Base-by-base conservation (phyloP, 768 basidiomycete genomes). In the Chiua virens region DNA sequence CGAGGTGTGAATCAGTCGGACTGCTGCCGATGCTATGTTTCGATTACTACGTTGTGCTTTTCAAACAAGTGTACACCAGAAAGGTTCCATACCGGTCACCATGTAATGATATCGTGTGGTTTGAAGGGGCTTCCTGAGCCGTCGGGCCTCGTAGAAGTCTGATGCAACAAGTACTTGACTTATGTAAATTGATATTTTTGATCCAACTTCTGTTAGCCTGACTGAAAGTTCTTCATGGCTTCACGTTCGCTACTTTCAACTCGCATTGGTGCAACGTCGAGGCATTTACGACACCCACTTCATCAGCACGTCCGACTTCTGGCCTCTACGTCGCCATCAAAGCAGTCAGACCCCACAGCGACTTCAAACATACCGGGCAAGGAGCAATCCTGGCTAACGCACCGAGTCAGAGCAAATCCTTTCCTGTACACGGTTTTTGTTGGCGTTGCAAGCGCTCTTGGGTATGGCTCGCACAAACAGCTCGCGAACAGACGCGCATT, bases 321-420 rank as follows among this genome's bases (percentile, higher is more conserved):
- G 13, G 5, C 46, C 17, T 58, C 64, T 5, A 10, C 39, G 15
- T 39, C 49, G 14, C 36, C 47, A 8, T 32, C 56, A 42, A 55
- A 49, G n/a, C 52, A 40, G 13, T 36, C 49, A 17, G 47, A 38
- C 22, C 51, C 60, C 4, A 48, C 8, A 4, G 21, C 45, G 40
- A 15, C 58, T 21, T 25, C 44, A 38, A 49, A 40, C 25, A 8
- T 47, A 5, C 68, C 50, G n/a, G n/a, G n/a, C n/a, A n/a, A n/a
- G n/a, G n/a, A n/a, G n/a, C n/a, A n/a, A n/a, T n/a, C n/a, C n/a
- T 86, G 85, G 85, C 67, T 87, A 40, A 81, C 85, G 14, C 72
- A 69, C 22, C 69, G 73, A 59, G 73, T 86, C 45, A 73, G 78
- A 57, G 59, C 72, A 18, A 83, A 79, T 14, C 81, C 83, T 0